Percentiles rank a stretch among this genome's conserved stretches.
Evolutionary conservation across 768 basidiomycete species (phyloP).

Genomic region (Lactifluus pinguis): DNA sequence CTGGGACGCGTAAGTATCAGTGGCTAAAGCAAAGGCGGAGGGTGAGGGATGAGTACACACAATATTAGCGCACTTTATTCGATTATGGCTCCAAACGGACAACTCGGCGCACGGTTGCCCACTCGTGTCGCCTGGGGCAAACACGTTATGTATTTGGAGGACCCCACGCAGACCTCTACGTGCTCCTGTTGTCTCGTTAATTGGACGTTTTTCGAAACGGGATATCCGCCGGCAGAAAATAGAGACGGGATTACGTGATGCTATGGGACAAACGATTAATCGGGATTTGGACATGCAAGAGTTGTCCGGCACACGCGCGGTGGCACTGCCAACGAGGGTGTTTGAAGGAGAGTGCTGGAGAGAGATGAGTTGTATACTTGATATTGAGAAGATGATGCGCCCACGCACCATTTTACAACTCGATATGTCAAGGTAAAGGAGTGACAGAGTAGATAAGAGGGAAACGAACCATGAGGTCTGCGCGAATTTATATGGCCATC

Average conservation of each 20-base stretch:
- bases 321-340: slow-evolving; percentile 4
- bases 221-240: not conserved
- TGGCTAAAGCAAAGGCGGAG: too few relatives aligned
- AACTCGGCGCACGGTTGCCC: not conserved
- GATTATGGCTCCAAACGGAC: not conserved
- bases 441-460: not conserved
- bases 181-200: not conserved
- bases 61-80: slow-evolving; percentile 1
- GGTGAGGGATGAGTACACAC: not conserved
- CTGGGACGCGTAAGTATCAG: not conserved
- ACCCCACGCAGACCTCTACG: not conserved
- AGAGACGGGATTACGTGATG: not conserved
- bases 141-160: not conserved
- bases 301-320: not conserved
- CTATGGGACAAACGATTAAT: not conserved
- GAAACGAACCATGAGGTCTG: not conserved
- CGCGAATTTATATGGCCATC: not conserved
- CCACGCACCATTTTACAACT: slow-evolving; percentile 1
- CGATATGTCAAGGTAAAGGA: not conserved
- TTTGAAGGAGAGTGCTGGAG: not conserved
- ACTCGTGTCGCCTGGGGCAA: not conserved
- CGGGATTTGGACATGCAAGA: not conserved
- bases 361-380: not conserved
- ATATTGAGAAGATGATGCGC: not conserved
- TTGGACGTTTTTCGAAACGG: not conserved